Base-by-base conservation (phyloP, 148 eudicot genomes). In the Camellia granthamiana region DNA sequence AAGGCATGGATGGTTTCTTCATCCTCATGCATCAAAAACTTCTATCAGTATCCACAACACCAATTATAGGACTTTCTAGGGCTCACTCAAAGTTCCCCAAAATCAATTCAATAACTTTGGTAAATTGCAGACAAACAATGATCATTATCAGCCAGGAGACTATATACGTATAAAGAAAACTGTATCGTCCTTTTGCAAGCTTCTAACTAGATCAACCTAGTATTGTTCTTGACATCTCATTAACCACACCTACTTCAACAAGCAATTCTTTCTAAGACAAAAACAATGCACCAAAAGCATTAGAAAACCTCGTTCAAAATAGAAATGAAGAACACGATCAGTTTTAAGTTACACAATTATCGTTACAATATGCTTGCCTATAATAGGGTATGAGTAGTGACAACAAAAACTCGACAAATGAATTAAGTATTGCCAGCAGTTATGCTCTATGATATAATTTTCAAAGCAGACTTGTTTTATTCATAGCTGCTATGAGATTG, bases 401-500 rank as follows among this genome's bases (percentile, higher is more conserved):
- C 52, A 5, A 71, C 38, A n/a, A 12, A 52, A 52, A 42, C 11
- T 52, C 41, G 1, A 51, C 5, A 64, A 6, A 30, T 10, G 6
- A 18, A 52, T 44, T n/a, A 8, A 9, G 46, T 30, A 67, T 67
- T 0, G 60, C 72, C 73, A 66, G 6, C 63, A 38, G 7, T 18
- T 30, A 4, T 23, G 7, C 21, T 55, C 47, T 51, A 38, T 16
- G 73, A 21, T 64, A 21, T 64, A 21, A 75, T 14, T 44, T 61
- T 69, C 9, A 41, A 66, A 74, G 64, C 78, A 65, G 65, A 54
- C 78, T 19, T 46, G 60, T 19, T 42, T 3, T 5, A 56, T 74
- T 16, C 47, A 42, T 41, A 4, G 19, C 38, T 41, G 60, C 38
- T 30, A 19, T 74, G 30, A 67, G 19, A 69, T 16, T 11, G 46